phyloP scores from a whole-genome alignment of 257 asterid genomes.

The Leonotis leonurus region DNA sequence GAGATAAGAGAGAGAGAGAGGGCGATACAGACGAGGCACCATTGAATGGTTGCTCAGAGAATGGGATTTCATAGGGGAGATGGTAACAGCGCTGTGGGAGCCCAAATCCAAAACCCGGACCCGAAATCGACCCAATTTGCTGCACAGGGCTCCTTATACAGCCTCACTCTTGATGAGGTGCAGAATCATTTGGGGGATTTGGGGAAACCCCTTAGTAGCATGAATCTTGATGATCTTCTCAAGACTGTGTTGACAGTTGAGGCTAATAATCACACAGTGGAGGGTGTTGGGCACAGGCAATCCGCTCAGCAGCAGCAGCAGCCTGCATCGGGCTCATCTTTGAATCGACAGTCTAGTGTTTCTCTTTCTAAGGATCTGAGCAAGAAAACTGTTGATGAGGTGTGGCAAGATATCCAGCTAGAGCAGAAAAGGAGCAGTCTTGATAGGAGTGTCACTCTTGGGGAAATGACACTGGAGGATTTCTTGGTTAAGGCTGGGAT shows the following conservation, averaged over 20 bases:
- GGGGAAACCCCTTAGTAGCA: conserved; percentile 75
- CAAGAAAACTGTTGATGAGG: conserved; percentile 86
- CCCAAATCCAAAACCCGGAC: conserved; percentile 32
- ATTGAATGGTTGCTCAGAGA: conserved; percentile 35
- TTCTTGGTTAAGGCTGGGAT: conserved; percentile 95
- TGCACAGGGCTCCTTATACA: conserved; percentile 69
- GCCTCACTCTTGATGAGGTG: conserved; percentile 90
- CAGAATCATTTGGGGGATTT: conserved; percentile 76
- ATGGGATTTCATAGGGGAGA: conserved; percentile 79
- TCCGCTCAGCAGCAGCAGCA: conserved; percentile 27
- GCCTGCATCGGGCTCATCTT: conserved; percentile 20
- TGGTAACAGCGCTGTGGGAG: conserved; percentile 30
- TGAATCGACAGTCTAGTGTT: conserved; percentile 47
- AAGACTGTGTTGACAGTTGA: conserved; percentile 66
- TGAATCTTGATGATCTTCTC: conserved; percentile 92
- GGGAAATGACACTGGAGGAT: conserved; percentile 86
- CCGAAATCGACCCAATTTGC: conserved; percentile 43
- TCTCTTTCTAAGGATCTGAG: conserved; percentile 61
- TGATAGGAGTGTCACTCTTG: conserved; percentile 58
- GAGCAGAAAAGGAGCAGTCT: conserved; percentile 39
- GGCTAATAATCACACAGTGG: conserved; percentile 34
- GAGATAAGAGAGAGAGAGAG: conserved; percentile 11
- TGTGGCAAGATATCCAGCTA: conserved; percentile 76
- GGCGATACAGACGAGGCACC: conserved; percentile 15
- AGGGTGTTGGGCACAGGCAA: conserved; percentile 27